Evolutionary conservation across 2,329 filamentous ascomycete species (phyloP).

Genomic region (Lanzia echinophila): DNA sequence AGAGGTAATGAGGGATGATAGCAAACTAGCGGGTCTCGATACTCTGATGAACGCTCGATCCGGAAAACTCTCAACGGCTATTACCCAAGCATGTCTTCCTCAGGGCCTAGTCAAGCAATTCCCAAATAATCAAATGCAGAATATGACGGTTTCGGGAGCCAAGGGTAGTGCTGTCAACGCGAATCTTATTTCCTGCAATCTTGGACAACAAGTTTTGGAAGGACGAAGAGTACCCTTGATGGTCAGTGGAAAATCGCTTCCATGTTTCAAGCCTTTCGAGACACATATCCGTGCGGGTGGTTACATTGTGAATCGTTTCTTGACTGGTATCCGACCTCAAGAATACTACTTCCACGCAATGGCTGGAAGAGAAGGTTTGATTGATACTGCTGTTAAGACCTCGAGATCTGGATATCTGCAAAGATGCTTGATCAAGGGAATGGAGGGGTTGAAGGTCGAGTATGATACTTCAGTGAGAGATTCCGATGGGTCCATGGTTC

Average conservation of each 20-base stretch:
- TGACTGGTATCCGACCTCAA: slow-evolving; percentile 93
- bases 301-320: slow-evolving; percentile 91
- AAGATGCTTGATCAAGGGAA: slow-evolving; percentile 94
- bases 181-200: slow-evolving; percentile 94
- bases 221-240: slow-evolving; percentile 91
- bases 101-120: slow-evolving; percentile 82
- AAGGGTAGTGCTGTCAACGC: slow-evolving; percentile 93
- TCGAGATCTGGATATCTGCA: slow-evolving; percentile 95
- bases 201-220: slow-evolving; percentile 94
- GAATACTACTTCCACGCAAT: slow-evolving; percentile 99
- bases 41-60: slow-evolving; percentile 71
- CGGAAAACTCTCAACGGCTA: slow-evolving; percentile 63
- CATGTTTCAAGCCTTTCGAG: slow-evolving; percentile 89
- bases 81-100: slow-evolving; percentile 76
- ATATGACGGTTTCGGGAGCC: slow-evolving; percentile 94
- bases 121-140: slow-evolving; percentile 97
- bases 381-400: slow-evolving; percentile 98
- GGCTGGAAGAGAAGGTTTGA: slow-evolving; percentile 95
- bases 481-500: slow-evolving; percentile 84
- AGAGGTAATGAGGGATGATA: slow-evolving; percentile 83
- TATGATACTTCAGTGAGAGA: slow-evolving; percentile 95
- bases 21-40: slow-evolving; percentile 87
- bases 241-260: slow-evolving; percentile 94
- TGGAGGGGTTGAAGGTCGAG: slow-evolving; percentile 87
- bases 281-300: slow-evolving; percentile 84